Conservation (phyloP, 306 rosid genomes). For the Cicer cuneatum region DNA sequence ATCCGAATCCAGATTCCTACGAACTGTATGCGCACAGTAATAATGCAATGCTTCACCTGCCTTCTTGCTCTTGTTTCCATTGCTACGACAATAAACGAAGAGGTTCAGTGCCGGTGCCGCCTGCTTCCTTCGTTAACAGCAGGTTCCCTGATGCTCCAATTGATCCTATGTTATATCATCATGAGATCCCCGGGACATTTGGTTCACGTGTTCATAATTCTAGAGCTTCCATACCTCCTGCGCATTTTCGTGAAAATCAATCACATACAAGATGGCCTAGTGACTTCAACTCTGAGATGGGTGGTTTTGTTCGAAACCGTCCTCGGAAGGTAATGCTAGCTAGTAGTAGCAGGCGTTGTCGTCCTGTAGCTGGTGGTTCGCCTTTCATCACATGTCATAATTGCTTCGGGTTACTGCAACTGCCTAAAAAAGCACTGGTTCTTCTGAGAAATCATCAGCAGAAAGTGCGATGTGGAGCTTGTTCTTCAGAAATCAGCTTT, state of each 20-base stretch:
- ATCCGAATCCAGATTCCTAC: constrained; percentile 59
- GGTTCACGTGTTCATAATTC: constrained; percentile 65
- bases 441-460: constrained; percentile 61
- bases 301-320: constrained; percentile 52
- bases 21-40: constrained; percentile 54
- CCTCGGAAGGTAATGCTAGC: constrained; percentile 65
- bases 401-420: constrained; percentile 78
- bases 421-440: constrained; percentile 64
- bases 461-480: constrained; percentile 79
- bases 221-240: constrained; percentile 56
- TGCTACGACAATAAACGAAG: constrained; percentile 71
- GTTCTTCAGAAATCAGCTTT: constrained; percentile 71
- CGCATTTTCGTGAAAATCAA: constrained; percentile 53
- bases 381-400: constrained; percentile 85
- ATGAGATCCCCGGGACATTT: constrained; percentile 57
- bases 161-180: constrained; percentile 66
- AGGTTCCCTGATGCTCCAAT: constrained; percentile 63
- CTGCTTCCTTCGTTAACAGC: constrained; percentile 58
- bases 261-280: constrained; percentile 74
- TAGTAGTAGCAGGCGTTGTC: constrained; percentile 61
- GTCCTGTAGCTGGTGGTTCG: constrained; percentile 84
- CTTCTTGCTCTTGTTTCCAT: constrained; percentile 83
- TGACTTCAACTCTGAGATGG: constrained; percentile 73
- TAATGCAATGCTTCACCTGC: constrained; percentile 67
- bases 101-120: constrained; percentile 58